Evolutionary conservation across 1,284 basidiomycete species (phyloP).

Genomic region (Entoloma clypeatum): DNA sequence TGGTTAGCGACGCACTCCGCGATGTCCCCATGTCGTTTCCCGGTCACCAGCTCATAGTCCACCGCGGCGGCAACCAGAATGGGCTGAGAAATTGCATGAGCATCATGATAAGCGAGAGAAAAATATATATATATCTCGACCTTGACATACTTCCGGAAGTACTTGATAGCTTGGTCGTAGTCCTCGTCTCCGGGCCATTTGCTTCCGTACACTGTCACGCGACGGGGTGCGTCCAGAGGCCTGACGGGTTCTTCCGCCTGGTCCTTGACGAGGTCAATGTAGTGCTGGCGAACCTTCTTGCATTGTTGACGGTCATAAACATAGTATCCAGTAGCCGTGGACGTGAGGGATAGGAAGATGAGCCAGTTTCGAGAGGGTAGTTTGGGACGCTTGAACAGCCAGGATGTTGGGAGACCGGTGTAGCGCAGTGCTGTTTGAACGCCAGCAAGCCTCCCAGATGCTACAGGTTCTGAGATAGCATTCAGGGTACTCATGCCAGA

Average conservation of each 20-base stretch:
- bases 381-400: slow-evolving; percentile 72
- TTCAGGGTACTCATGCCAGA: slow-evolving; percentile 22
- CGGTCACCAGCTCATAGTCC: slow-evolving; percentile 84
- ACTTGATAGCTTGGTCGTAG: slow-evolving; percentile 75
- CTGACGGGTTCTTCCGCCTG: slow-evolving; percentile 67
- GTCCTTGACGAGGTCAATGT: slow-evolving; percentile 77
- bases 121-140: slow-evolving; percentile 42
- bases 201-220: slow-evolving; percentile 82
- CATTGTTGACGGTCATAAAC: slow-evolving; percentile 83
- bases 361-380: slow-evolving; percentile 92
- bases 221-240: slow-evolving; percentile 70
- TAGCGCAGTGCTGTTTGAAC: slow-evolving; percentile 51
- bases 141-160: slow-evolving; percentile 97
- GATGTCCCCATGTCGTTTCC: slow-evolving; percentile 84
- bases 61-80: slow-evolving; percentile 91
- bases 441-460: slow-evolving; percentile 35
- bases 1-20: slow-evolving; percentile 72
- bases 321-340: slow-evolving; percentile 70
- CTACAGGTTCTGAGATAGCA: slow-evolving; percentile 13
- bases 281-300: slow-evolving; percentile 71
- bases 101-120: slow-evolving; percentile 12
- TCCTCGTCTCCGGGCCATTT: slow-evolving; percentile 97
- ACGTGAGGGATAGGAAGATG: slow-evolving; percentile 81
- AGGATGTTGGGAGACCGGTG: slow-evolving; percentile 67
- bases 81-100: slow-evolving; percentile 52